Base-by-base conservation (phyloP, 2,329 filamentous ascomycete species). In the Ophiostoma pallidulum region DNA sequence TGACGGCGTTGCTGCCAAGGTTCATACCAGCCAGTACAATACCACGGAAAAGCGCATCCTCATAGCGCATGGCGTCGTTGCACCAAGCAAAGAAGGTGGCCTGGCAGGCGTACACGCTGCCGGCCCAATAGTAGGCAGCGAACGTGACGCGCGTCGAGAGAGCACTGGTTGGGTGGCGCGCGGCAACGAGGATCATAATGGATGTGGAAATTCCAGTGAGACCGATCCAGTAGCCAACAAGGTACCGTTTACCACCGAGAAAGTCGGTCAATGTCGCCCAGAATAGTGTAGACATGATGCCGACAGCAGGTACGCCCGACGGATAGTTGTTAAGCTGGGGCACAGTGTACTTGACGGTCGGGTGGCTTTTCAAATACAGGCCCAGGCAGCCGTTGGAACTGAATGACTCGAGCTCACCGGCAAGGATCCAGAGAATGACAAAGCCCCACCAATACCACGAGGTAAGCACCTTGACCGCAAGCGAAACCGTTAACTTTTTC, bases 41-140 rank as follows among this genome's bases (percentile, higher is more conserved):
- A 3, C 74, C 78, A 4, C 83, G 69, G 54, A 81, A 74, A 39
- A 79, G 71, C 18, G 75, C 73, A 50, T 84, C 76, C 55, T 84
- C 75, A 47, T 75, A 73, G 8, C 78, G 71, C 66, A 84, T 75
- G 2, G 78, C 77, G 56, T 86, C 82, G 55, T 87, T 86, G 19
- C 80, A 82, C 82, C 82, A 86, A 0, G 83, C 82, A 54, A 87
- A 86, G 55, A 86, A 86, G 0, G 78, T 83, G 1, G 83, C 81
- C 61, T 87, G 82, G 56, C 82, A 84, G 0, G 82, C 82, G 54
- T 86, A 86, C 0, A 85, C 78, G 4, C 74, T 68, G 1, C 83
- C 83, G 0, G 81, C 78, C 75, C 77, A 82, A 60, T 85, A 86
- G 55, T 84, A 86, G 4, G 80, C 80, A 0, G 62, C 80, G 51